Conservation (phyloP, 306 rosid genomes). For the Ammopiptanthus mongolicus region DNA sequence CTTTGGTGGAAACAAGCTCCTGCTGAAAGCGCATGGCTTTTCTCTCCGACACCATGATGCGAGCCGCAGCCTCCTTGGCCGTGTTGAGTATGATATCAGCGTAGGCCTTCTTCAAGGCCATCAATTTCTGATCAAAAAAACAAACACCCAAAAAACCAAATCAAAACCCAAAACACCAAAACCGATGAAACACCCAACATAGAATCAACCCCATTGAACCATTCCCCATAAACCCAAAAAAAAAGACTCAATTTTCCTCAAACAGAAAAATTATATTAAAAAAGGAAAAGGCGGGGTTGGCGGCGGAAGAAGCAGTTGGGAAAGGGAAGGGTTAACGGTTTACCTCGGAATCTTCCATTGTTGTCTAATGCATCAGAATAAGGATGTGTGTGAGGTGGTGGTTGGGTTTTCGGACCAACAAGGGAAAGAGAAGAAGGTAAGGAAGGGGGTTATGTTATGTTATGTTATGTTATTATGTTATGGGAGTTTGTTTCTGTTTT, state of each 20-base stretch:
- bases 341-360: constrained; percentile 63
- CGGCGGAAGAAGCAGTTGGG: constrained; percentile 20
- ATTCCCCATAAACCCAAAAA: not conserved
- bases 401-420: constrained; percentile 10
- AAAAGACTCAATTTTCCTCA: not conserved
- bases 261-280: not conserved
- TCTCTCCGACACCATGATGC: constrained; percentile 68
- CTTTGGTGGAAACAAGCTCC: constrained; percentile 56
- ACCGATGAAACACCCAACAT: not conserved
- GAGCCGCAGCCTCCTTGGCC: constrained; percentile 81
- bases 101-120: constrained; percentile 79
- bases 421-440: not conserved
- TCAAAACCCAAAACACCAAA: constrained; percentile 20
- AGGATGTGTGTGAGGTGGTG: not conserved
- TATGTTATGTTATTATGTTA: too few species aligned
- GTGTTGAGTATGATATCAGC: constrained; percentile 77
- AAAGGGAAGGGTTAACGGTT: not conserved
- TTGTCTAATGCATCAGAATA: constrained; percentile 21
- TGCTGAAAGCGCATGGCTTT: constrained; percentile 49
- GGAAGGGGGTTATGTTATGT: not conserved
- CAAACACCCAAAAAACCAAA: constrained; percentile 1
- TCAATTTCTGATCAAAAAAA: constrained; percentile 57
- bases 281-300: not conserved
- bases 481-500: constrained; percentile 51
- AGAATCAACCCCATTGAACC: constrained; percentile 5